Evolutionary conservation across 2,329 filamentous ascomycete genomes (phyloP).

Genomic region (Penicillium griseofulvum): DNA sequence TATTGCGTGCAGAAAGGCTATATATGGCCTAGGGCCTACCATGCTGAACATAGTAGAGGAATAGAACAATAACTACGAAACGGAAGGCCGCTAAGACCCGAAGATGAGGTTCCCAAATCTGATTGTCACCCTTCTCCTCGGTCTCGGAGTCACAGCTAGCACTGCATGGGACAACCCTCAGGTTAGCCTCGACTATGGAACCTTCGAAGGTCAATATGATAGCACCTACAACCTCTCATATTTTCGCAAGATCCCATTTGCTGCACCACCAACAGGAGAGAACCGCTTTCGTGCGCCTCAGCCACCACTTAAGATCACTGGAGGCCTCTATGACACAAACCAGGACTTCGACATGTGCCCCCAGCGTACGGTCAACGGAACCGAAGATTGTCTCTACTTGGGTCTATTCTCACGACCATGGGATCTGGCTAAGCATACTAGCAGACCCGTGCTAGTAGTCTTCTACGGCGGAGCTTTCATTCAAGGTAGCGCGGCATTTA

Average conservation of each 20-base stretch:
- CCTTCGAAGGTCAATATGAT: slow-evolving; percentile 54
- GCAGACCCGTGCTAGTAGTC: slow-evolving; percentile 58
- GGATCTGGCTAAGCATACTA: slow-evolving; percentile 31
- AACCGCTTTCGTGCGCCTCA: slow-evolving; percentile 63
- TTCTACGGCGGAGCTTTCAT: slow-evolving; percentile 64
- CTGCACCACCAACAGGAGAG: slow-evolving; percentile 55
- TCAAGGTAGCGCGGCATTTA: slow-evolving; percentile 55
- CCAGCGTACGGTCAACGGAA: slow-evolving; percentile 56
- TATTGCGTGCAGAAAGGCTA: background rate
- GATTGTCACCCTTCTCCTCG: slow-evolving; percentile 3
- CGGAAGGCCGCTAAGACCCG: background rate
- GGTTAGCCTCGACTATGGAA: slow-evolving; percentile 49
- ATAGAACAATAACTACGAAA: background rate
- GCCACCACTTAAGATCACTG: slow-evolving; percentile 49
- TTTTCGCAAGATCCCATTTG: slow-evolving; percentile 62
- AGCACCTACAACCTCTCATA: slow-evolving; percentile 56
- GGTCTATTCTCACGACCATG: slow-evolving; percentile 61
- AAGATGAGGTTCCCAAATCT: slow-evolving; percentile 6
- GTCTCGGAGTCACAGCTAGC: slow-evolving; percentile 3
- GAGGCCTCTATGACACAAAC: slow-evolving; percentile 54
- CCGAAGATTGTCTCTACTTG: slow-evolving; percentile 62
- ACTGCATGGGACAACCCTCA: slow-evolving; percentile 34
- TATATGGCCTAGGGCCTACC: background rate
- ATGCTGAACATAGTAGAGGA: background rate
- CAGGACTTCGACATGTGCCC: slow-evolving; percentile 59